These are phyloP conservation scores for Pseudofabraea citricarpa DNA, from an alignment of 2,329 filamentous ascomycete species.

Conservation along the genomic window DNA sequence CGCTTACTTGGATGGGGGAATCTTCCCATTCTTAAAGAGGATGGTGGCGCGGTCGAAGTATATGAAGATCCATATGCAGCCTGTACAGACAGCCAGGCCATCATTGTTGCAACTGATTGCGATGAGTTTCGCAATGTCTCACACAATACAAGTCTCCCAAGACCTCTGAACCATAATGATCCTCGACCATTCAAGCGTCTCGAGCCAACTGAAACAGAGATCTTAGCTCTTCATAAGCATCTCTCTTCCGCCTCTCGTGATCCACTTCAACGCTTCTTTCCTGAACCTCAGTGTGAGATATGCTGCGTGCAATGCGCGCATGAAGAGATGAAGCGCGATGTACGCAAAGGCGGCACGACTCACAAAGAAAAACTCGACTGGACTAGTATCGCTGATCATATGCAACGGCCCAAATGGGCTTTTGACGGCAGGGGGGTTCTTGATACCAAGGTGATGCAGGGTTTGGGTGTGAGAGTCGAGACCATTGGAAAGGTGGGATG, in stretches of 20 bases:
- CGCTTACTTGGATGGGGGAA: conserved; percentile 23
- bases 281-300: conserved; percentile 21
- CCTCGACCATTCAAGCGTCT: conserved; percentile 18
- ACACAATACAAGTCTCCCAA: background rate
- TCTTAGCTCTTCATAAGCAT: conserved; percentile 14
- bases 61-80: conserved; percentile 38
- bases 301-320: conserved; percentile 31
- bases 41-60: conserved; percentile 32
- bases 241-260: conserved; percentile 7
- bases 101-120: conserved; percentile 48
- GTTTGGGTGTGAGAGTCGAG: conserved; percentile 26
- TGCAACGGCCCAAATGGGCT: conserved; percentile 42
- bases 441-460: conserved; percentile 20
- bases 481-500: conserved; percentile 14
- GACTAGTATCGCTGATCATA: conserved; percentile 36
- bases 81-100: conserved; percentile 38
- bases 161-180: conserved; percentile 4
- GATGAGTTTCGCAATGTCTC: conserved; percentile 41
- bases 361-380: conserved; percentile 35
- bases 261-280: conserved; percentile 19
- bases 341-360: conserved; percentile 9
- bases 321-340: conserved; percentile 14
- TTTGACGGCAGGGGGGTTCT: conserved; percentile 40
- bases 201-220: conserved; percentile 16
- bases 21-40: conserved; percentile 23